Evolutionary conservation across 768 basidiomycete genomes (phyloP).

Genomic region (Boletales sp.): DNA sequence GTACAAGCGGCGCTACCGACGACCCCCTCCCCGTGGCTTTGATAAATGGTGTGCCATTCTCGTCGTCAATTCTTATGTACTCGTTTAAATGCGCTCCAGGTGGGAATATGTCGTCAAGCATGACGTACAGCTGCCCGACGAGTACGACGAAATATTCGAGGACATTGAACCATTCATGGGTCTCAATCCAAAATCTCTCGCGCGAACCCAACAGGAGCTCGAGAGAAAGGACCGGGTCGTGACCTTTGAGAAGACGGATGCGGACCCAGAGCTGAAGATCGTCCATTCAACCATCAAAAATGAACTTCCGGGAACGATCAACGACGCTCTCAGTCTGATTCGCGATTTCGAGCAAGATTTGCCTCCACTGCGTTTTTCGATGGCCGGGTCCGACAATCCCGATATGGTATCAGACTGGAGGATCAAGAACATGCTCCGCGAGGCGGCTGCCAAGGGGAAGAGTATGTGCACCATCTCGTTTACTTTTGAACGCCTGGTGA

Average conservation of each 20-base stretch:
- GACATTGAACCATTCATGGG: slow-evolving; percentile 38
- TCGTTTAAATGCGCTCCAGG: slow-evolving; percentile 16
- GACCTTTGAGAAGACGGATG: slow-evolving; percentile 23
- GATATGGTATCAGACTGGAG: slow-evolving; percentile 24
- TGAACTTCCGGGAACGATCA: slow-evolving; percentile 3
- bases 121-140: slow-evolving; percentile 40
- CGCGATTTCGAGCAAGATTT: slow-evolving; percentile 26
- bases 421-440: slow-evolving; percentile 16
- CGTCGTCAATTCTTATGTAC: too few relatives aligned
- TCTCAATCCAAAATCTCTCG: slow-evolving; percentile 29
- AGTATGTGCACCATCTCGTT: slow-evolving; percentile 15
- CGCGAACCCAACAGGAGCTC: slow-evolving; percentile 13
- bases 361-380: slow-evolving; percentile 29
- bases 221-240: slow-evolving; percentile 14
- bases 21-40: slow-evolving; percentile 39
- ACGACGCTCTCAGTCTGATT: slow-evolving; percentile 21
- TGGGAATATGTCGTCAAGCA: slow-evolving; percentile 41
- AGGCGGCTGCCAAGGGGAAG: slow-evolving; percentile 27
- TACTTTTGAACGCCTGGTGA: background rate
- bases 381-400: slow-evolving; percentile 31
- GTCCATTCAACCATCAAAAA: slow-evolving; percentile 10
- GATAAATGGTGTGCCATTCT: slow-evolving; percentile 37
- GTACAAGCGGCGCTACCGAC: slow-evolving; percentile 33
- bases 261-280: slow-evolving; percentile 8
- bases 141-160: slow-evolving; percentile 43